Conservation (phyloP, 352 stramenopile species). For the Phytophthora fragariaefolia region DNA sequence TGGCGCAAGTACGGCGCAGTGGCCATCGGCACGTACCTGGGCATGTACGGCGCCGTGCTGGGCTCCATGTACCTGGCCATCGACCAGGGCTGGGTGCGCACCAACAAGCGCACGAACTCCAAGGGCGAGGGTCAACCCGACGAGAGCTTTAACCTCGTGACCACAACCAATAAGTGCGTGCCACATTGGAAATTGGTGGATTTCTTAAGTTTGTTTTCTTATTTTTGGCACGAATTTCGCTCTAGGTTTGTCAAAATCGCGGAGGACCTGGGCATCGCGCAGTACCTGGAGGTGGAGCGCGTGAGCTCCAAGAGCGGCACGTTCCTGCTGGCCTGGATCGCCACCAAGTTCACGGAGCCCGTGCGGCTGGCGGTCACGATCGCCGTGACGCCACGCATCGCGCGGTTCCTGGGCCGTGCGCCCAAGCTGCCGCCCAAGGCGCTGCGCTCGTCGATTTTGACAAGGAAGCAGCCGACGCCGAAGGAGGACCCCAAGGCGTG, state of each 20-base stretch:
- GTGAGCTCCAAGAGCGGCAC: slow-evolving; percentile 85
- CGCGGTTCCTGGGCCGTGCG: slow-evolving; percentile 71
- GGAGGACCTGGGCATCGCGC: slow-evolving; percentile 74
- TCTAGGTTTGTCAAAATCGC: slow-evolving; percentile 69
- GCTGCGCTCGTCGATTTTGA: slow-evolving; percentile 19
- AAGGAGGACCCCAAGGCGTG: slow-evolving; percentile 34
- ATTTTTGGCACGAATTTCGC: too few relatives aligned
- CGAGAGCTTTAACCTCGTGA: slow-evolving; percentile 77
- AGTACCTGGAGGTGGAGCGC: slow-evolving; percentile 82
- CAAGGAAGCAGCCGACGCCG: slow-evolving; percentile 25
- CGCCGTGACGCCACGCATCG: slow-evolving; percentile 78
- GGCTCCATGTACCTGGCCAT: slow-evolving; percentile 86
- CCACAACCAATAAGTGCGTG: slow-evolving; percentile 86
- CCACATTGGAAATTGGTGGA: too few relatives aligned
- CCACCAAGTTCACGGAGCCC: slow-evolving; percentile 90
- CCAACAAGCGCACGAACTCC: slow-evolving; percentile 42
- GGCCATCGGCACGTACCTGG: slow-evolving; percentile 84
- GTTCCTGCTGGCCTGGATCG: slow-evolving; percentile 86
- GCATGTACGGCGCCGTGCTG: slow-evolving; percentile 78
- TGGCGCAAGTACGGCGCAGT: slow-evolving; percentile 88
- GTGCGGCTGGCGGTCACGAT: slow-evolving; percentile 80
- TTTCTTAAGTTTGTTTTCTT: slow-evolving; percentile 4
- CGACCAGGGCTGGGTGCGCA: slow-evolving; percentile 79
- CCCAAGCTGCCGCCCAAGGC: slow-evolving; percentile 59
- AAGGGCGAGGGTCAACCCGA: slow-evolving; percentile 31